Evolutionary conservation across 495 filamentous ascomycete species (phyloP).

Genomic region (Tuber calosporum): DNA sequence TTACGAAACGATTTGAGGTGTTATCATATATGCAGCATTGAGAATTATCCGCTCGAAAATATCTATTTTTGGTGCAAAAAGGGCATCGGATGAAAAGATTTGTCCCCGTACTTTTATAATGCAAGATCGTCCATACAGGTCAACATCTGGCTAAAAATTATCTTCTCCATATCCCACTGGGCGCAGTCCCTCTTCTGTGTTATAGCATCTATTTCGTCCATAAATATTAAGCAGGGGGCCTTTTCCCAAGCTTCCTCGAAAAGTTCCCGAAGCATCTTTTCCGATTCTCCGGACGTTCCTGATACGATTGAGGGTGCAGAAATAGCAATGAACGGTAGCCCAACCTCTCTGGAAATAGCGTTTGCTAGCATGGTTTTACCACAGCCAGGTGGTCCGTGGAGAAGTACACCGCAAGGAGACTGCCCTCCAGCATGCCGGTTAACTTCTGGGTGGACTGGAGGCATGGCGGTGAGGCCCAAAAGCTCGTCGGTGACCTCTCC

Average conservation of each 20-base stretch:
- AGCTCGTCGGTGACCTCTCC: background rate
- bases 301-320: conserved; percentile 83
- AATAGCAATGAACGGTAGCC: conserved; percentile 78
- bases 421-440: conserved; percentile 53
- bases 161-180: conserved; percentile 93
- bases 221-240: conserved; percentile 86
- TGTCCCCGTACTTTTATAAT: no score
- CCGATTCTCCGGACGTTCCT: conserved; percentile 94
- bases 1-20: no score
- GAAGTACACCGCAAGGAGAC: conserved; percentile 75
- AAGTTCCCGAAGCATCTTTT: conserved; percentile 83
- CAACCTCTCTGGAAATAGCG: conserved; percentile 77
- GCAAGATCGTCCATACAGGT: conserved; percentile 71
- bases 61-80: no score
- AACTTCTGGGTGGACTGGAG: background rate
- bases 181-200: conserved; percentile 88
- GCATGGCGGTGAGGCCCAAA: background rate
- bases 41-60: no score
- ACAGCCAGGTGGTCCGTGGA: conserved; percentile 90
- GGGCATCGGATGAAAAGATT: no score
- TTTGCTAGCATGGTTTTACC: conserved; percentile 92
- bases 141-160: conserved; percentile 87
- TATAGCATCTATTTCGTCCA: conserved; percentile 95
- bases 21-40: no score
- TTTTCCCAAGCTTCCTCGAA: conserved; percentile 82